Base-by-base conservation (phyloP, 305 asterid species). In the Fraxinus greggii region DNA sequence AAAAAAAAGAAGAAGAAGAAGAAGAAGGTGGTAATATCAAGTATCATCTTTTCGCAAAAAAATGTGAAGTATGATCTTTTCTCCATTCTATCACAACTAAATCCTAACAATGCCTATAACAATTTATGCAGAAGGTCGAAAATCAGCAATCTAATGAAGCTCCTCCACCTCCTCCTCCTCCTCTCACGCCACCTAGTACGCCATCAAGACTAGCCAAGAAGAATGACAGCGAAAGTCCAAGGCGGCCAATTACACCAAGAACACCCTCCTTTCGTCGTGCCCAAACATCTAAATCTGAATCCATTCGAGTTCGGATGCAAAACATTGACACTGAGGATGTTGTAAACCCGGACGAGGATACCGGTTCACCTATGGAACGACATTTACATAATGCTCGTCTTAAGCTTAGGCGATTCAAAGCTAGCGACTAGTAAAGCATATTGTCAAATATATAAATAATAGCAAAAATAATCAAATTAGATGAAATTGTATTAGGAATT, bases 121-220 rank as follows among this genome's bases (percentile, higher is more conserved):
- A 54, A 54, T 6, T 21, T 28, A 26, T 81, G 83, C 86, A 83
- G 91, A 79, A 15, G 36, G 82, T 1, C 26, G 29, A 10, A 8
- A 83, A 42, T 32, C 82, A 82, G 54, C 80, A 59, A 2, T 36
- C 28, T 3, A 42, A 33, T 17, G 77, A 6, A 5, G 76, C 76
- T 28, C 79, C 88, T 2, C 65, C 65, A 8, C 29, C 69, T 8
- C n/a, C 73, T 1, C 35, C 33, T 1, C 83, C 86, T 1, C 72
- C 82, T 24, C 75, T 89, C n/a, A 85, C 86, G 69, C 81, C 91
- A 38, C 88, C 90, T 0, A 40, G 82, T 48, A 75, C 87, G 0
- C 80, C 89, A 0, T 73, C 81, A 1, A 80, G 90, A 15, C 13
- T 85, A 10, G 88, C 86, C 88, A 76, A 51, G 81, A 77, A 69